Evolutionary conservation across 305 asterid genomes (phyloP), one percentile per base, ranked within the genome.

Genomic region (Caryopteris hybrid): DNA sequence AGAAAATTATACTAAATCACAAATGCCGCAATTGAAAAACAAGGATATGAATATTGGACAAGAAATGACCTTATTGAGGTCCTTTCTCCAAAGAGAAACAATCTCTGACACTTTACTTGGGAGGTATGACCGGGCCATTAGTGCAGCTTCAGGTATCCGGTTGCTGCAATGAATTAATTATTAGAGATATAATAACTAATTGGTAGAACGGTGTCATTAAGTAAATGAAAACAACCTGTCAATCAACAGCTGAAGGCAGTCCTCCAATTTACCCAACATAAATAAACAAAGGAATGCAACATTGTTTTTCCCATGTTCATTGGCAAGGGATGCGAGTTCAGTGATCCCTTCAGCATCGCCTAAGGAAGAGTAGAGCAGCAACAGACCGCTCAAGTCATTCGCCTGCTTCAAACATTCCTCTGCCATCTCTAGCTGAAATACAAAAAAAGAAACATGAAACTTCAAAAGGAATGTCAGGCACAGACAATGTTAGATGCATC

Each of bases 101-200:
- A 95, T 85, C 81, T 95, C 96, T 31, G 99, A 83, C 65, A 95
- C 99, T 83, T 87, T 95, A 85, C 95, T 95, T 23, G 99, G 99
- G 73, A 95, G 97, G 80, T 95, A 95, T 43, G 99, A 95, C 76
- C 99, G 91, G 33, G 99, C 98, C 98, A 95, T 95, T 74, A 95
- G 76, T 75, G 99, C 99, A 84, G 99, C 98, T 81, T 95, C 99
- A 70, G 98, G 99, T 83, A 92, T 86, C 82, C 99, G 99, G 64
- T 92, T 89, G 85, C 99, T 95, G 85, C 78, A 76, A 43, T 69
- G 64, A 64, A 73, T 65, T 70, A 64, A 27, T 52, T 14, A 48
- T 29, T 70, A 47, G 55, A 60, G 48, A 42, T 52, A 34, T 18
- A 27, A 23, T 43, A 63, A 64, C 31, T 20, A 75, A 72, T 18